Evolutionary conservation across 805 yeast genomes (phyloP).

Genomic region (Starmerella lactis-condensi): DNA sequence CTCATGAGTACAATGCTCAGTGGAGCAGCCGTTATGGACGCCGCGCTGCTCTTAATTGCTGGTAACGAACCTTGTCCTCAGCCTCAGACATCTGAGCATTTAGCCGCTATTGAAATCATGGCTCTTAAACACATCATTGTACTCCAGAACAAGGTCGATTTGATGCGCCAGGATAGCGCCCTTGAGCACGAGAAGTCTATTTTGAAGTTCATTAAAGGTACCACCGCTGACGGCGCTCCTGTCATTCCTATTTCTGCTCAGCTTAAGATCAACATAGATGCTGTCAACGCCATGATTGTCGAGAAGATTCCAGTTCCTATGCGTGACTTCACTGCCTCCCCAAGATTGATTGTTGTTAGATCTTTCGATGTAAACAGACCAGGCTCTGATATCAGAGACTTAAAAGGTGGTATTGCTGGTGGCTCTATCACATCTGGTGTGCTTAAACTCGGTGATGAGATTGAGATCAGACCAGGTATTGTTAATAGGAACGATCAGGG

Average conservation of each 20-base stretch:
- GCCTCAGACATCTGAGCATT: slow-evolving; percentile 97
- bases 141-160: slow-evolving; percentile 92
- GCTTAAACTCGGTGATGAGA: slow-evolving; percentile 90
- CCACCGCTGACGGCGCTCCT: slow-evolving; percentile 98
- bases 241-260: slow-evolving; percentile 98
- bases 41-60: slow-evolving; percentile 86
- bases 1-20: slow-evolving; percentile 99
- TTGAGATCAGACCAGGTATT: slow-evolving; percentile 97
- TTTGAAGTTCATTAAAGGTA: slow-evolving; percentile 82
- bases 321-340: slow-evolving; percentile 85
- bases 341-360: slow-evolving; percentile 90
- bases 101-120: slow-evolving; percentile 99
- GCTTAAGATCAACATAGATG: slow-evolving; percentile 94
- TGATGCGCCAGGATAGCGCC: slow-evolving; percentile 94
- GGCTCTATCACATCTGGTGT: slow-evolving; percentile 96
- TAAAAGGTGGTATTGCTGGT: slow-evolving; percentile 99
- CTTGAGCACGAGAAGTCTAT: slow-evolving; percentile 88
- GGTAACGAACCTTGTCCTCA: slow-evolving; percentile 99
- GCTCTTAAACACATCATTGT: slow-evolving; percentile 90
- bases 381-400: slow-evolving; percentile 89
- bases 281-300: slow-evolving; percentile 90
- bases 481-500: slow-evolving; percentile 71
- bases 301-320: slow-evolving; percentile 90
- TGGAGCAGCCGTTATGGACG: slow-evolving; percentile 99
- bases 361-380: slow-evolving; percentile 98